phyloP scores from a whole-genome alignment of 352 stramenopile genomes.

The Phytophthora foliorum region DNA sequence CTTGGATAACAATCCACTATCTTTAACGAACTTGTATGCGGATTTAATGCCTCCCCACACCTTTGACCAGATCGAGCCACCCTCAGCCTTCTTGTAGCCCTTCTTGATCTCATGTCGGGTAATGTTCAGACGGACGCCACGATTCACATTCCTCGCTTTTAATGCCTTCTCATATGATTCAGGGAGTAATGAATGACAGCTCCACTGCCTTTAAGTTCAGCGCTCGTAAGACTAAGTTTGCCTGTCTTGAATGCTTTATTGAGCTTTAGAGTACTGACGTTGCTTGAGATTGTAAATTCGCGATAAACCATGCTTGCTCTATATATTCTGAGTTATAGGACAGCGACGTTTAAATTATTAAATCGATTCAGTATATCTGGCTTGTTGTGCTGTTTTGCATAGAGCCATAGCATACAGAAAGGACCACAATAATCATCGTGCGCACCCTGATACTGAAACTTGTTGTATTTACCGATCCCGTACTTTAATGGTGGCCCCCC shows the following conservation, averaged over 20 bases:
- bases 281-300: conserved; percentile 2
- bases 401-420: conserved; percentile 20
- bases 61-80: conserved; percentile 3
- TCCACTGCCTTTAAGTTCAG: conserved; percentile 12
- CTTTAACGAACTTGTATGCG: background rate
- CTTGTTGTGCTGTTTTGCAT: conserved; percentile 21
- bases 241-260: conserved; percentile 1
- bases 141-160: too few species aligned
- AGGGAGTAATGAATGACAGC: conserved; percentile 3
- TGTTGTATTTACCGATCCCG: too few species aligned
- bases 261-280: conserved; percentile 11
- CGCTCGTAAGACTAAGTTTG: background rate
- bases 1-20: too few species aligned
- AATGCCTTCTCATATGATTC: conserved; percentile 9
- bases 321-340: conserved; percentile 16
- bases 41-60: conserved; percentile 15
- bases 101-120: too few species aligned
- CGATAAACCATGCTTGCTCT: too few species aligned
- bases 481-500: too few species aligned
- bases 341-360: conserved; percentile 20
- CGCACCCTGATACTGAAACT: conserved; percentile 9
- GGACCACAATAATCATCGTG: conserved; percentile 16
- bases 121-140: too few species aligned
- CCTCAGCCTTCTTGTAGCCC: too few species aligned
- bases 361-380: conserved; percentile 14